Percentiles rank a stretch among this genome's conserved stretches.
Conservation (phyloP, 2,329 filamentous ascomycete species). For the Curvularia sp. region DNA sequence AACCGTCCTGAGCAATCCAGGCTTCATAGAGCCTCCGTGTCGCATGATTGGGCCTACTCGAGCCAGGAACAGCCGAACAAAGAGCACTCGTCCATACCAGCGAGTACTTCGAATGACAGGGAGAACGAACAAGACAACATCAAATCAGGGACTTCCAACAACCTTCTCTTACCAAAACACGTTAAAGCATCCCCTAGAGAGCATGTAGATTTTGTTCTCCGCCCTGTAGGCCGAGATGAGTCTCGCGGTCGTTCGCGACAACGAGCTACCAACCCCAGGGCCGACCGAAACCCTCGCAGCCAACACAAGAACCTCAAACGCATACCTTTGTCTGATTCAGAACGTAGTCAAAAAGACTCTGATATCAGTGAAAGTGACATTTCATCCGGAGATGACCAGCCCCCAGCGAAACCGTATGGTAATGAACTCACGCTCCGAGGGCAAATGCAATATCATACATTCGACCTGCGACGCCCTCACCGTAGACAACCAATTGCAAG, state of each 20-base stretch:
- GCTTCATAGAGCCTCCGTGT: conserved; percentile 25
- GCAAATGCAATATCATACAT: conserved; percentile 45
- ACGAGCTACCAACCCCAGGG: conserved; percentile 12
- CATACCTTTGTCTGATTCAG: conserved; percentile 12
- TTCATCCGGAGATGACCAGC: conserved; percentile 31
- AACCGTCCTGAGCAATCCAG: conserved; percentile 9
- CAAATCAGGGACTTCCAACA: conserved; percentile 27
- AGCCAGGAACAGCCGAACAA: neutral
- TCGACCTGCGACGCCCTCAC: conserved; percentile 55
- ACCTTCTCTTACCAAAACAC: conserved; percentile 32
- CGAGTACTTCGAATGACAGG: conserved; percentile 17
- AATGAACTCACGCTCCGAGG: conserved; percentile 31
- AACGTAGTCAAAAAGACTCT: conserved; percentile 15
- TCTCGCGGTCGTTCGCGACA: conserved; percentile 34
- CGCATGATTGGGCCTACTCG: conserved; percentile 42
- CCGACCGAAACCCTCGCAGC: conserved; percentile 22
- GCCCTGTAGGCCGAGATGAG: conserved; percentile 33
- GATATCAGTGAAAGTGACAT: conserved; percentile 21
- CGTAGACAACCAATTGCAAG: conserved; percentile 71
- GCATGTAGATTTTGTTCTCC: conserved; percentile 41
- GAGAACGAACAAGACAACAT: conserved; percentile 13
- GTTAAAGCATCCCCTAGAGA: conserved; percentile 32
- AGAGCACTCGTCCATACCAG: conserved; percentile 13
- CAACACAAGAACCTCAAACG: conserved; percentile 15
- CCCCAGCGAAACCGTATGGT: conserved; percentile 23